A percentile compares a stretch with the other conserved stretches of the same genome.
phyloP scores from a whole-genome alignment of 345 rosid genomes.

The Citrus maxima region DNA sequence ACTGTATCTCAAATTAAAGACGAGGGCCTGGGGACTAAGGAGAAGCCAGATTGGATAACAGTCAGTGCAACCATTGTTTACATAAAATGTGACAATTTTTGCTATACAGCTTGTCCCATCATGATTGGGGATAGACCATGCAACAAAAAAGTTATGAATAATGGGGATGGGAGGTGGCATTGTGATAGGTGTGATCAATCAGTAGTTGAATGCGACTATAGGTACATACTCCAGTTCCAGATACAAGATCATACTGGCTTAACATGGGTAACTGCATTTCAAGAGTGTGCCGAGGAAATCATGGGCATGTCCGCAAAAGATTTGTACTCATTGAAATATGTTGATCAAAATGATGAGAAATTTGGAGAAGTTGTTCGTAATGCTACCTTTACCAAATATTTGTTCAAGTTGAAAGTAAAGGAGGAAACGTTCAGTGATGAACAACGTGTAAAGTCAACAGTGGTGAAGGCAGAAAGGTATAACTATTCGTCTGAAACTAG shows the following conservation, averaged over 20 bases:
- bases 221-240: conserved; percentile 84
- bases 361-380: conserved; percentile 63
- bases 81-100: conserved; percentile 74
- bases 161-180: conserved; percentile 92
- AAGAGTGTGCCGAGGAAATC: conserved; percentile 80
- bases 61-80: conserved; percentile 58
- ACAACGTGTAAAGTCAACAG: conserved; percentile 80
- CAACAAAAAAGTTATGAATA: conserved; percentile 82
- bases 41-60: conserved; percentile 91
- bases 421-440: conserved; percentile 89
- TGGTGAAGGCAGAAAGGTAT: conserved; percentile 71
- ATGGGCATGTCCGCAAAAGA: conserved; percentile 88
- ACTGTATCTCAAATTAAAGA: conserved; percentile 82
- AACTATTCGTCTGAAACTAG: conserved; percentile 56
- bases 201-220: conserved; percentile 76
- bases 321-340: conserved; percentile 57
- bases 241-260: conserved; percentile 86
- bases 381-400: conserved; percentile 59
- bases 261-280: conserved; percentile 90
- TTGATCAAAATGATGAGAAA: conserved; percentile 61
- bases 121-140: conserved; percentile 79
- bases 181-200: conserved; percentile 78
- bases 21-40: conserved; percentile 88
- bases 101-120: conserved; percentile 91
- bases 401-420: conserved; percentile 84